Evolutionary conservation across 2,329 filamentous ascomycete genomes (phyloP), one percentile per base, ranked within the genome.

Genomic region (Lachnellula cervina): DNA sequence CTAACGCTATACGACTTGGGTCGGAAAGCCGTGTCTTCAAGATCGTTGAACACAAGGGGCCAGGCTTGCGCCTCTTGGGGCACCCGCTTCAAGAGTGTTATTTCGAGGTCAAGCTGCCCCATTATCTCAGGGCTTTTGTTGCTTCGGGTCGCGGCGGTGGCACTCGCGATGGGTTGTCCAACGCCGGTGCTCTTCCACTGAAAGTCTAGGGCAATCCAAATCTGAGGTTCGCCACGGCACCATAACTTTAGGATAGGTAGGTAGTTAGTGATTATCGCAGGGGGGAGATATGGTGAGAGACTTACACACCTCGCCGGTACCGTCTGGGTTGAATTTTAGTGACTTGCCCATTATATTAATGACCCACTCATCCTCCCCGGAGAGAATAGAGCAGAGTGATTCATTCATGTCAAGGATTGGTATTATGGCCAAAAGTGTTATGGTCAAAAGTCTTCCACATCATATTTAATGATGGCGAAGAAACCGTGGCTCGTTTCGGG

Each of bases 301-400:
- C 17, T 19, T 55, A 56, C 54, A 56, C 51, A 65, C 63, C 61
- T 66, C 62, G 46, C 64, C 64, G 43, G 63, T 64, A 49, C 64
- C 61, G 46, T 66, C 59, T 23, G 53, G 52, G 37, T 66, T 65
- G 40, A 65, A 66, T 58, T 59, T 63, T 19, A 66, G 59, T 40
- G 50, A 59, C 45, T 54, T 63, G 37, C 61, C 63, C 19, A 62
- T 62, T 4, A 48, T 35, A 53, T 66, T 51, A 45, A 59, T 63
- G 42, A 28, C 53, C 64, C 63, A 66, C 28, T 55, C 47, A 45
- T 64, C 56, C 42, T 64, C 62, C 16, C 54, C 50, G 11, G 45
- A 59, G 40, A 66, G 61, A 49, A 66, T 64, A 44, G 61, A 66
- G 52, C 54, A 60, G 38, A 66, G 62, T 52, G 63, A 60, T 47